Evolutionary conservation across 2,329 filamentous ascomycete species (phyloP).

Genomic region (Nigrospora sphaerica): DNA sequence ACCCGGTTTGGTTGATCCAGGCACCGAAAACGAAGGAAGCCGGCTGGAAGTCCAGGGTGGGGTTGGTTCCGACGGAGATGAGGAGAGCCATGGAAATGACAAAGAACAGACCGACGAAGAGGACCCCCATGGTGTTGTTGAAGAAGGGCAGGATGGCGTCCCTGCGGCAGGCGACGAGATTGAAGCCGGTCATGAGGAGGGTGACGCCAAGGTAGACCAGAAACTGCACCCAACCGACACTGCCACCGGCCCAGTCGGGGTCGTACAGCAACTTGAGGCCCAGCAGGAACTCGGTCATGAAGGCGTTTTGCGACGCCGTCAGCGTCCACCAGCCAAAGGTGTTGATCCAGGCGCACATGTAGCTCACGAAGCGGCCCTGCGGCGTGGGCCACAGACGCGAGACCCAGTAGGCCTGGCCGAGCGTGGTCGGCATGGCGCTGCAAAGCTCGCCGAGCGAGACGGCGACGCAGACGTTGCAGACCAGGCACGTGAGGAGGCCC

Average conservation of each 20-base stretch:
- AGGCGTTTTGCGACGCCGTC: constrained; percentile 47
- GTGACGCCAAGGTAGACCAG: constrained; percentile 47
- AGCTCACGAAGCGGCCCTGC: constrained; percentile 41
- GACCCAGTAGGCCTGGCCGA: constrained; percentile 54
- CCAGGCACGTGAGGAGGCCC: constrained; percentile 45
- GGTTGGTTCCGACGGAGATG: constrained; percentile 40
- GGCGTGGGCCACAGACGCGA: constrained; percentile 30
- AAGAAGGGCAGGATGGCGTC: constrained; percentile 40
- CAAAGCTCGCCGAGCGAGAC: constrained; percentile 48
- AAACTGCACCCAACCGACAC: constrained; percentile 44
- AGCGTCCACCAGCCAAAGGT: constrained; percentile 53
- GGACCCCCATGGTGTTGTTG: constrained; percentile 49
- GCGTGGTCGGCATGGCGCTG: constrained; percentile 52
- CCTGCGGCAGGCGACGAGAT: constrained; percentile 42
- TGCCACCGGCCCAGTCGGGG: constrained; percentile 34
- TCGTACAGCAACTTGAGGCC: constrained; percentile 49
- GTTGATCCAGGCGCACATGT: constrained; percentile 55
- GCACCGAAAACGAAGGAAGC: constrained; percentile 43
- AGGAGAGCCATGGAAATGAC: constrained; percentile 43
- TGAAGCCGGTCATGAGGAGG: constrained; percentile 38
- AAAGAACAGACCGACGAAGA: constrained; percentile 45
- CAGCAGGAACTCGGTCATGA: constrained; percentile 51
- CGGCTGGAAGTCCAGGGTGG: constrained; percentile 36
- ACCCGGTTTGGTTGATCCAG: constrained; percentile 45
- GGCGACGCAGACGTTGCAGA: constrained; percentile 46